A percentile compares a stretch with the other conserved stretches of the same genome.
Conservation (phyloP, 202 grass and related monocot genomes). For the Digitaria exilis region DNA sequence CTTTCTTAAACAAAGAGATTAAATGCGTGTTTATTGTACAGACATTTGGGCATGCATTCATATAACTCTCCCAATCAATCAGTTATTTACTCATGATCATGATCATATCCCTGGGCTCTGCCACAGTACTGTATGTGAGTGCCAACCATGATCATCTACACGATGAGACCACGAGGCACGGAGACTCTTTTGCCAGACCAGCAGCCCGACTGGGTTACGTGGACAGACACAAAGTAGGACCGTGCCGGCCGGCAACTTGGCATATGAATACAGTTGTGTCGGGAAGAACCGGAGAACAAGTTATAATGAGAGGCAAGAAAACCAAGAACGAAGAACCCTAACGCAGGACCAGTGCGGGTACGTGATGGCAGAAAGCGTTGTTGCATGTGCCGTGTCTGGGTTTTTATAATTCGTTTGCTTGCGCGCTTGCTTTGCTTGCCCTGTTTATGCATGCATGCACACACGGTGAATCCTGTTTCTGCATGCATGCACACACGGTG, state of each 20-base stretch:
- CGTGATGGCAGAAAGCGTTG: constrained; percentile 21
- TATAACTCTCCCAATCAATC: too few relatives aligned
- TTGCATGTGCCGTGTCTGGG: constrained; percentile 32
- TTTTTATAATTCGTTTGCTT: background rate
- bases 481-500: background rate
- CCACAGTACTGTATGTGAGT: background rate
- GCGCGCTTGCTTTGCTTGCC: background rate
- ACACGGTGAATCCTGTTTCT: too few relatives aligned
- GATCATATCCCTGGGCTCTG: background rate
- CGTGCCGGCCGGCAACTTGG: background rate
- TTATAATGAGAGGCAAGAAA: constrained; percentile 20
- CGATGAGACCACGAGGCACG: background rate
- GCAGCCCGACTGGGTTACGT: background rate
- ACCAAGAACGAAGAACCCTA: background rate
- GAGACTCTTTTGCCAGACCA: background rate
- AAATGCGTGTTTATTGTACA: too few relatives aligned
- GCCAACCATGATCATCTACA: background rate
- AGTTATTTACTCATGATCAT: too few relatives aligned
- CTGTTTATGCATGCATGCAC: too few relatives aligned
- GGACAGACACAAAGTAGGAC: background rate
- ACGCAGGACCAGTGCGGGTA: background rate
- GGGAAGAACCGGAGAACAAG: background rate
- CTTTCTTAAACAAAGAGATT: too few relatives aligned
- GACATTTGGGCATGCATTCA: too few relatives aligned
- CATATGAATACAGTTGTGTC: constrained; percentile 4